Percentiles rank a stretch among this genome's conserved stretches.
phyloP scores from a whole-genome alignment of 495 filamentous ascomycete genomes.

The Ascobolus immersus region DNA sequence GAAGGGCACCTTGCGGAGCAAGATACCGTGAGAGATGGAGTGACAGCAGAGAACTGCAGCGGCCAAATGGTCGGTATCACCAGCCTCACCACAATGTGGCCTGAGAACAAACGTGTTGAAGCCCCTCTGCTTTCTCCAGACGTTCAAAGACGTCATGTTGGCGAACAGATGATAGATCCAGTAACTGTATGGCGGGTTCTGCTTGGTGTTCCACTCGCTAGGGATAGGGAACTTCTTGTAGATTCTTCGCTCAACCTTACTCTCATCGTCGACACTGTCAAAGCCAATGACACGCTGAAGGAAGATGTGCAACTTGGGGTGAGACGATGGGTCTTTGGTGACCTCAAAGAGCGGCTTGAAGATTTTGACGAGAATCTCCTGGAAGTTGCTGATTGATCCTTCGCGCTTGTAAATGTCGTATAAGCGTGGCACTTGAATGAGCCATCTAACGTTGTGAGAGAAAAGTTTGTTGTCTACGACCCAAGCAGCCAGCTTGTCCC shows the following conservation, averaged over 20 bases:
- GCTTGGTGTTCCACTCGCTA: constrained; percentile 60
- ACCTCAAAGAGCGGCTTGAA: constrained; percentile 91
- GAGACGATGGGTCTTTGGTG: constrained; percentile 58
- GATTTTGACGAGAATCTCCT: constrained; percentile 72
- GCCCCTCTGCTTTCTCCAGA: constrained; percentile 65
- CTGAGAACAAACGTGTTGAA: constrained; percentile 90
- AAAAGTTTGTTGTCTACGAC: constrained; percentile 98
- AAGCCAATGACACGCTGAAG: constrained; percentile 86
- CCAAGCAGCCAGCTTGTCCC: constrained; percentile 95
- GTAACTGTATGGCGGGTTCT: constrained; percentile 95
- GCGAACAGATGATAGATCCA: constrained; percentile 96
- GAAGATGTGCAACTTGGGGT: constrained; percentile 86
- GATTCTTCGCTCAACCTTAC: constrained; percentile 73
- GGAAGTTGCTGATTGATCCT: constrained; percentile 62
- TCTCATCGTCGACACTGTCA: constrained; percentile 95
- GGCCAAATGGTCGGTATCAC: constrained; percentile 85
- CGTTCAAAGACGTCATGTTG: constrained; percentile 79
- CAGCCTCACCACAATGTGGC: constrained; percentile 89
- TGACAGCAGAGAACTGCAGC: constrained; percentile 83
- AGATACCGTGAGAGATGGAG: constrained; percentile 85
- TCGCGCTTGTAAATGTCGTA: constrained; percentile 88
- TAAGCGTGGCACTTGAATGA: constrained; percentile 80
- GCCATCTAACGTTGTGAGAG: constrained; percentile 90
- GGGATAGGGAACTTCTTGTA: constrained; percentile 87
- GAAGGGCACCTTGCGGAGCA: constrained; percentile 78